These are phyloP conservation scores for Candida yuanshanica DNA, from an alignment of 805 yeast genomes.

Conservation along the genomic window DNA sequence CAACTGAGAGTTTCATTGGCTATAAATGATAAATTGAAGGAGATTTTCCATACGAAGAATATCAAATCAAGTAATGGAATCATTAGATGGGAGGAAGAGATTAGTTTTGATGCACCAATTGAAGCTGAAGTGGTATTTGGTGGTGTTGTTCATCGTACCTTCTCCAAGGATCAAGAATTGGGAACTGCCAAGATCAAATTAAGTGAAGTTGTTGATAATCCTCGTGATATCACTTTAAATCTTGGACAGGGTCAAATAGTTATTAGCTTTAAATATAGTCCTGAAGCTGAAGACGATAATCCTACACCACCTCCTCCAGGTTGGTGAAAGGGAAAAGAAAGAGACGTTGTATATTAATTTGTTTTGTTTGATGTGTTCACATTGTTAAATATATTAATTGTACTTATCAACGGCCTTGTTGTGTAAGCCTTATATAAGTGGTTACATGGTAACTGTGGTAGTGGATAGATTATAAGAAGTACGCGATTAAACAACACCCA, in stretches of 20 bases:
- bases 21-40: constrained; percentile 41
- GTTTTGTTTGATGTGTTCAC: background rate
- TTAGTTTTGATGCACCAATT: constrained; percentile 60
- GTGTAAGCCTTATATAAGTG: too few species aligned
- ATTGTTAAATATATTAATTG: background rate
- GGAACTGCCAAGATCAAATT: constrained; percentile 54
- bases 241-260: constrained; percentile 36
- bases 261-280: constrained; percentile 35
- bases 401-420: too few species aligned
- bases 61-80: constrained; percentile 43
- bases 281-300: constrained; percentile 15
- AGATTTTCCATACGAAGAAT: constrained; percentile 58
- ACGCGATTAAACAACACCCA: constrained; percentile 9
- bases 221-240: constrained; percentile 35
- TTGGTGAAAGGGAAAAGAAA: constrained; percentile 4
- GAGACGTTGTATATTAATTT: background rate
- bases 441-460: too few species aligned
- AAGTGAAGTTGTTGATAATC: constrained; percentile 41
- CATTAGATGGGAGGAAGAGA: constrained; percentile 56
- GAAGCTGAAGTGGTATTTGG: constrained; percentile 55
- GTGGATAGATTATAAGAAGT: too few species aligned
- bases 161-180: constrained; percentile 64
- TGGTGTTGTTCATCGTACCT: constrained; percentile 60
- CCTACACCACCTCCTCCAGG: constrained; percentile 17
- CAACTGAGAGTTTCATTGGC: constrained; percentile 53